Evolutionary conservation across 139 green algal genomes (phyloP), one percentile per base, ranked within the genome.

Genomic region (Coelastrella sp.): DNA sequence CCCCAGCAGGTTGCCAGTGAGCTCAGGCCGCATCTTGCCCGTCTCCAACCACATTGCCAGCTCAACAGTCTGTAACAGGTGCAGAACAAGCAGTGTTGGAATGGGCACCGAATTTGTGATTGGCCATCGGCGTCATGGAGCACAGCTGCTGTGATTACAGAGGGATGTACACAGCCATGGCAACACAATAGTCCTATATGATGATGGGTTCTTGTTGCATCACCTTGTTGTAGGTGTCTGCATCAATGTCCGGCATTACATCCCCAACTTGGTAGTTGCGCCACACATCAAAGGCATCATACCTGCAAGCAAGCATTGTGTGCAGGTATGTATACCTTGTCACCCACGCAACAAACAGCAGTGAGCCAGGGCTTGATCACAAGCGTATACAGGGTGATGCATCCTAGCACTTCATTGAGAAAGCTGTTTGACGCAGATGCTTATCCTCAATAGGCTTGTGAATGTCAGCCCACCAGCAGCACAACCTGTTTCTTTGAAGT

Each of bases 41-140:
- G 87, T 92, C 87, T 96, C 94, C 72, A 95, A 90, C 94, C 94
- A 96, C 90, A 90, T 86, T 1, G 92, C 94, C 58, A 96, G 24
- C 56, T 89, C 24, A 66, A 78, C 61, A 24, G 92, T 84, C 92
- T 94, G 87, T 22, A 35, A 73, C 65, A 73, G 65, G 14, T 73
- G 65, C 65, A 73, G 65, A 22, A 17, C 65, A 15, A 17, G 65
- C 65, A 49, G 35, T 49, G 35, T 3, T 49, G 1, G 35, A 49
- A 3, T 49, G 35, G 35, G 35, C 35, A 49, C 35, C 35, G 3
- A 49, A 49, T 3, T 5, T 49, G 35, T 49, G 35, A 3, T 3
- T 49, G 35, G 35, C 35, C 35, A 49, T 49, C 3, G 35, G 35
- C 35, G 35, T 49, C 35, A 49, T 49, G 35, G 35, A 49, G 35